phyloP scores from a whole-genome alignment of 768 basidiomycete species.

The Lentinula sp. region DNA sequence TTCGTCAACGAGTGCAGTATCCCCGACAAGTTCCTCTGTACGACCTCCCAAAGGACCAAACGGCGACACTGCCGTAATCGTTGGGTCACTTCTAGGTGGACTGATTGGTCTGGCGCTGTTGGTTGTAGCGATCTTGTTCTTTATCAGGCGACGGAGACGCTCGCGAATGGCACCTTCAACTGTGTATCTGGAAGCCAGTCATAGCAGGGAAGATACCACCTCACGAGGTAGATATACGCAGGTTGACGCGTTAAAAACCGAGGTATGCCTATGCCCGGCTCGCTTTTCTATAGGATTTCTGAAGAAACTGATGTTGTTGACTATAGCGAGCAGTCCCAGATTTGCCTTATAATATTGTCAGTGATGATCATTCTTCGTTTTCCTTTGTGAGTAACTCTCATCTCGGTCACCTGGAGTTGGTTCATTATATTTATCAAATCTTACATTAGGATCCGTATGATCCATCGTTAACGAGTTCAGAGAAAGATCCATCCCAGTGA shows the following conservation, averaged over 20 bases:
- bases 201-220: not conserved
- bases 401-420: not conserved
- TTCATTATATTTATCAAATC: not conserved
- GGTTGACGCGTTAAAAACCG: not conserved
- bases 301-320: not conserved
- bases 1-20: not conserved
- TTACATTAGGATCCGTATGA: not conserved
- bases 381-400: not conserved
- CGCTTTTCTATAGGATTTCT: too few relatives aligned
- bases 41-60: not conserved
- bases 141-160: not conserved
- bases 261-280: not conserved
- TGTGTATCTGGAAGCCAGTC: not conserved
- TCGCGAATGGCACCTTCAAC: not conserved
- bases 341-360: not conserved
- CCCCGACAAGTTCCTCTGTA: not conserved
- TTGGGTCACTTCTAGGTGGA: constrained; percentile 2
- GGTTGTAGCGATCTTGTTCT: not conserved
- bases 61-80: not conserved
- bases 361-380: not conserved
- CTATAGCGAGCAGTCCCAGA: not conserved
- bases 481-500: not conserved
- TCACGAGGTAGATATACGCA: not conserved
- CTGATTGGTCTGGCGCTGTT: not conserved
- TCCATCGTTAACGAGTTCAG: not conserved